Percentiles rank a stretch among this genome's conserved stretches.
phyloP scores from a whole-genome alignment of 495 filamentous ascomycete genomes.

The Penicillium bovifimosum region DNA sequence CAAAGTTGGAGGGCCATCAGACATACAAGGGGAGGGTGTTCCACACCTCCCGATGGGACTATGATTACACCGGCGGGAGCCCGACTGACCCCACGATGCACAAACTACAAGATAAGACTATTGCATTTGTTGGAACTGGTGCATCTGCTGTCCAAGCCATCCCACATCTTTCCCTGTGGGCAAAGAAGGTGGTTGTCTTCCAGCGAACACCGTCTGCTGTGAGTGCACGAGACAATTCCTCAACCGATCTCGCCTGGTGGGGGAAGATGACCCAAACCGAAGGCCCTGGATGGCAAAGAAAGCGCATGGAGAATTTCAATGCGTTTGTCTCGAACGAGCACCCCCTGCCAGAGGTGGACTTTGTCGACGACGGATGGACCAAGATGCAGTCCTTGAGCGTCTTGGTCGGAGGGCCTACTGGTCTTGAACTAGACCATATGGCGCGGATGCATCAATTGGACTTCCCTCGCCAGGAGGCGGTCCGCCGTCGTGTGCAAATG shows the following conservation, averaged over 20 bases:
- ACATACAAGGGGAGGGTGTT: slow-evolving; percentile 27
- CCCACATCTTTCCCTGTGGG: slow-evolving; percentile 30
- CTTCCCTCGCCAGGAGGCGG: background rate
- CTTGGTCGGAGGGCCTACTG: background rate
- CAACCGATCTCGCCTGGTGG: slow-evolving; percentile 4
- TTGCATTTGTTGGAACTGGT: slow-evolving; percentile 47
- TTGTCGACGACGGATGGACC: slow-evolving; percentile 42
- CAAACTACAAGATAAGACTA: slow-evolving; percentile 35
- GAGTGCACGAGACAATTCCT: slow-evolving; percentile 30
- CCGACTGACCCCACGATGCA: slow-evolving; percentile 35
- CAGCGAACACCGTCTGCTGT: slow-evolving; percentile 50
- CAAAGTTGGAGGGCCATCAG: slow-evolving; percentile 13
- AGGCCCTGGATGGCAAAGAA: slow-evolving; percentile 45
- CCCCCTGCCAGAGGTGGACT: slow-evolving; percentile 10
- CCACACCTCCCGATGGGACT: slow-evolving; percentile 43
- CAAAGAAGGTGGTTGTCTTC: slow-evolving; percentile 37
- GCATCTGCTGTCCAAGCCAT: slow-evolving; percentile 42
- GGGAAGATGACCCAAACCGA: slow-evolving; percentile 32
- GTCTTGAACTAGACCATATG: background rate
- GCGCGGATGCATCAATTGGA: slow-evolving; percentile 4
- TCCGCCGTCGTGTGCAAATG: slow-evolving; percentile 1
- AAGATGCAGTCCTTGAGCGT: slow-evolving; percentile 7
- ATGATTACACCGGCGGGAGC: slow-evolving; percentile 46
- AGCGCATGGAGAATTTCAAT: slow-evolving; percentile 8
- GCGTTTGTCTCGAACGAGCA: slow-evolving; percentile 1